Base-by-base conservation (phyloP, 768 basidiomycete species). In the Mycena vulgaris region DNA sequence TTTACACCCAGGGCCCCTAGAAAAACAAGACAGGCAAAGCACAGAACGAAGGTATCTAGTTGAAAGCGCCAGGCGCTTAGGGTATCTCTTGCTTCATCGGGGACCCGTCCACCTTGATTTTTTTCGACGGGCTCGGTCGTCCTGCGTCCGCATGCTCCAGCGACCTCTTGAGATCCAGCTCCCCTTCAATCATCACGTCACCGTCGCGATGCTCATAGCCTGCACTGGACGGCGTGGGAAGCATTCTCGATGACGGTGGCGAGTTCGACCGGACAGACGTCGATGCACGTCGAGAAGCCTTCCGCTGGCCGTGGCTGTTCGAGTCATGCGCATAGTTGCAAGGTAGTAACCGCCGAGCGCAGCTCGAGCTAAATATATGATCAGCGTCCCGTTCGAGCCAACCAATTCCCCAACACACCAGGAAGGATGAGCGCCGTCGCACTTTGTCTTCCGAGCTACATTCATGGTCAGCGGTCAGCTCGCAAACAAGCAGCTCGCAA, bases 361-460 rank as follows among this genome's bases (percentile, higher is more conserved):
- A 95, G 80, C 93, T 94, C 62, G 92, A 90, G 78, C 71, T 73
- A 73, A 51, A 69, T 19, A 5, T 52, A 61, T 10, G 58, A 56
- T 69, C 59, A 72, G 68, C 68, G 47, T 8, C 25, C 13, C 33
- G 57, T 63, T 62, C 37, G 8, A 17, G 55, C 61, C 31, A 33
- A 53, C 7, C 42, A 42, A 66, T 52, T 27, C 21, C 49, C 19
- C n/a, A 49, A 68, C 61, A 37, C 47, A 73, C 71, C 94, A 95
- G 30, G 91, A 87, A 33, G 94, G 94, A 76, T 93, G 93, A n/a
- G 87, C 92, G 45, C 94, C 94, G 79, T 95, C 94, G 75, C 94
- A 95, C 78, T 94, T 92, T 23, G 94, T 95, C 83, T 95, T 95
- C 68, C 94, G 94, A 39, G 94, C 94, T 95, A 42, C 28, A 35